phyloP scores from a whole-genome alignment of 2,329 filamentous ascomycete species.

The Aspergillus pseudoterreus region DNA sequence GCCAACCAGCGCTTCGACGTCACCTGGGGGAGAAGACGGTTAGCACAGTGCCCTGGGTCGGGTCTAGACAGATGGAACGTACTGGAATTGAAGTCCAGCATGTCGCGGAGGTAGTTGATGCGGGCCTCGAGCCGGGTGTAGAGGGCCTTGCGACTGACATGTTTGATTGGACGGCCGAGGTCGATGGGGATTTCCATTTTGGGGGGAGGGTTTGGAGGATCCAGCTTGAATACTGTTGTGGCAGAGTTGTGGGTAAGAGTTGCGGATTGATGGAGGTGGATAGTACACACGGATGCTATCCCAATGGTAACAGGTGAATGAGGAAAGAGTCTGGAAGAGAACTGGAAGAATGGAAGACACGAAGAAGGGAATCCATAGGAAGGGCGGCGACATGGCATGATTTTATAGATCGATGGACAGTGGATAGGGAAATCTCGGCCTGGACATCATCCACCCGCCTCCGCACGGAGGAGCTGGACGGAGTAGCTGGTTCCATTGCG shows the following conservation, averaged over 20 bases:
- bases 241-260: too few species aligned
- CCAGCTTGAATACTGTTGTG: background rate
- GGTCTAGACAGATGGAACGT: conserved; percentile 26
- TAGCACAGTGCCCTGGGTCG: background rate
- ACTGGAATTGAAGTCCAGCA: conserved; percentile 72
- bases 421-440: background rate
- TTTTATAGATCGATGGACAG: conserved; percentile 15
- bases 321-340: conserved; percentile 2
- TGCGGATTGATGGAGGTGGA: background rate
- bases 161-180: conserved; percentile 39
- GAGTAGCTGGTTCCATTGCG: background rate
- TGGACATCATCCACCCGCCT: background rate
- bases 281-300: background rate
- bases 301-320: conserved; percentile 9
- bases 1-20: conserved; percentile 66
- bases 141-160: conserved; percentile 66
- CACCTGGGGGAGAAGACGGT: conserved; percentile 46
- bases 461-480: background rate
- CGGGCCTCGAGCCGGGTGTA: conserved; percentile 68
- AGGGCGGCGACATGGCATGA: conserved; percentile 11
- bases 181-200: conserved; percentile 15
- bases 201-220: background rate
- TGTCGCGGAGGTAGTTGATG: conserved; percentile 69
- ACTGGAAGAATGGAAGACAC: conserved; percentile 6
- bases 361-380: conserved; percentile 5